phyloP scores from a whole-genome alignment of 2,329 filamentous ascomycete genomes.

The Alternaria postmessia region DNA sequence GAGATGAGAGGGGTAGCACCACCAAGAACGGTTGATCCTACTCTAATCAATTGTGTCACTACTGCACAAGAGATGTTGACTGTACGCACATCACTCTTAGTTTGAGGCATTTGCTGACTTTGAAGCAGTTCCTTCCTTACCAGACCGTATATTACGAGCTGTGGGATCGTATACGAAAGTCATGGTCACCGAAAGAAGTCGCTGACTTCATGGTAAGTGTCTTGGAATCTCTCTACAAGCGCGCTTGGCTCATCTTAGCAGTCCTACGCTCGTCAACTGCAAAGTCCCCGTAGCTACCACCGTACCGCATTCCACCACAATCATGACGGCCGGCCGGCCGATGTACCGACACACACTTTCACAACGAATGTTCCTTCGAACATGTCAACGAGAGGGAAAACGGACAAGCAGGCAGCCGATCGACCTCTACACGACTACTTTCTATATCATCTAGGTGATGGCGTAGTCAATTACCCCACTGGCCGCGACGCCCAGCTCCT shows the following conservation, averaged over 20 bases:
- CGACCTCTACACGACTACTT: constrained; percentile 1
- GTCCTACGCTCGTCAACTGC: neutral
- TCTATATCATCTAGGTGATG: neutral
- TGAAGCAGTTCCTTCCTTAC: neutral
- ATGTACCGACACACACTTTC: neutral
- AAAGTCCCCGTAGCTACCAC: neutral
- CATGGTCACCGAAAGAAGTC: neutral
- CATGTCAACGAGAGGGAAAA: neutral
- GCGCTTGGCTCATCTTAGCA: neutral
- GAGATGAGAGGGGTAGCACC: constrained; percentile 1
- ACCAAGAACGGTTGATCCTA: constrained; percentile 2
- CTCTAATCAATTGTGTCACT: neutral
- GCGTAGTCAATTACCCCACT: neutral
- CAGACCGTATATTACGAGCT: neutral
- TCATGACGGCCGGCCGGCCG: neutral
- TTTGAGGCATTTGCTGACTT: neutral
- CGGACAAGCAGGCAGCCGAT: neutral
- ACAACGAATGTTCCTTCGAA: neutral
- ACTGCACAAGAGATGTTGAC: neutral
- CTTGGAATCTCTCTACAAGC: neutral
- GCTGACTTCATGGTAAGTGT: neutral
- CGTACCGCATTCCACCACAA: neutral
- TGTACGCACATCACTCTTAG: neutral
- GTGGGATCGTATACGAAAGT: neutral
- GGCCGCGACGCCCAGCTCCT: neutral